These are phyloP conservation scores for Komagataella kurtzmanii DNA, from an alignment of 805 yeast genomes.

Conservation along the genomic window DNA sequence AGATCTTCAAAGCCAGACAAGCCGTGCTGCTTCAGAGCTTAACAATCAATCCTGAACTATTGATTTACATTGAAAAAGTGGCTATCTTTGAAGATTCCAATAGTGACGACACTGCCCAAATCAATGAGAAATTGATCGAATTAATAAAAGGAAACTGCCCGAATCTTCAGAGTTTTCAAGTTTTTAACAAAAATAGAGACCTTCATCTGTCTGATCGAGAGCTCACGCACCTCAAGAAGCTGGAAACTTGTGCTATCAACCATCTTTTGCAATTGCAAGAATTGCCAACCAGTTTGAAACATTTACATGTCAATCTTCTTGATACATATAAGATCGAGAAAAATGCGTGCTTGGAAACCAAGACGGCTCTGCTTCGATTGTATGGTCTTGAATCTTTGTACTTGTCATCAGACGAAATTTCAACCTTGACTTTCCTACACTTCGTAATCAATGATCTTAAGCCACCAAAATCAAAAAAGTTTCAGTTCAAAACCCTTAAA, in stretches of 20 bases:
- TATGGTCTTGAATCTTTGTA: conserved; percentile 11
- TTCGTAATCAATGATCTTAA: conserved; percentile 9
- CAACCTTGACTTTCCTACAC: conserved; percentile 22
- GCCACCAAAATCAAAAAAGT: conserved; percentile 1
- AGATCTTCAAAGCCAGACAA: conserved; percentile 23
- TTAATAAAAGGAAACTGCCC: conserved; percentile 8
- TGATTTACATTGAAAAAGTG: conserved; percentile 19
- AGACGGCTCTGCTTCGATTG: conserved; percentile 1
- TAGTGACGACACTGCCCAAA: conserved; percentile 5
- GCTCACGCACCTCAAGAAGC: conserved; percentile 2
- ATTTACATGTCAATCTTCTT: conserved; percentile 7
- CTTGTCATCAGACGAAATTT: conserved; percentile 20
- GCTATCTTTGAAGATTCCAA: conserved; percentile 15
- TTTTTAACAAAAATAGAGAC: conserved; percentile 6
- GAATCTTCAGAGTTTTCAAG: conserved; percentile 5
- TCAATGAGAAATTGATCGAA: conserved; percentile 11
- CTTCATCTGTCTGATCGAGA: conserved; percentile 2
- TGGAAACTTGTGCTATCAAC: conserved; percentile 7
- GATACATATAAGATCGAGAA: conserved; percentile 3
- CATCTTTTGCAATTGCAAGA: conserved; percentile 8
- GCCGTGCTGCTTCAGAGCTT: conserved; percentile 25
- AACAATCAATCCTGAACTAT: conserved; percentile 19
- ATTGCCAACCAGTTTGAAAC: conserved; percentile 9
- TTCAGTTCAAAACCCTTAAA: conserved; percentile 19
- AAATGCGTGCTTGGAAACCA: background rate